Percentiles rank a stretch among this genome's conserved stretches.
These are phyloP conservation scores for Calonectria honghensis DNA, from an alignment of 2,329 filamentous ascomycete species.

Conservation along the genomic window DNA sequence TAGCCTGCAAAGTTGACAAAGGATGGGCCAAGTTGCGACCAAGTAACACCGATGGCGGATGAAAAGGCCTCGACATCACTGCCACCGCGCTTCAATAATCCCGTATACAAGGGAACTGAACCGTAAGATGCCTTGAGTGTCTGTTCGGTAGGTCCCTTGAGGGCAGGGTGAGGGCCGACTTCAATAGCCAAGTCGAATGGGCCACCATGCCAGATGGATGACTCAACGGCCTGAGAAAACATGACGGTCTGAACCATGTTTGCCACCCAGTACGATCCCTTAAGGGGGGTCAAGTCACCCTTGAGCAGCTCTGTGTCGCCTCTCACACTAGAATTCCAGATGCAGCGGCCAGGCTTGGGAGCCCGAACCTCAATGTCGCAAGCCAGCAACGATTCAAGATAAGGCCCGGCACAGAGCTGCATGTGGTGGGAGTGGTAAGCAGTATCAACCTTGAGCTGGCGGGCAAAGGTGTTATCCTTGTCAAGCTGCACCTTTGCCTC, in stretches of 20 bases:
- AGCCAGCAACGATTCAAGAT: slow-evolving; percentile 11
- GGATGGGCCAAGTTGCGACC: slow-evolving; percentile 15
- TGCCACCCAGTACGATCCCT: slow-evolving; percentile 11
- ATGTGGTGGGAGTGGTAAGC: slow-evolving; percentile 23
- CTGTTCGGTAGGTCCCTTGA: slow-evolving; percentile 14
- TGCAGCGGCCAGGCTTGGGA: slow-evolving; percentile 2
- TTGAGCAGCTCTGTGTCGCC: slow-evolving; percentile 12
- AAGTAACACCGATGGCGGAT: slow-evolving; percentile 2
- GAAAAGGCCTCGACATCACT: slow-evolving; percentile 12
- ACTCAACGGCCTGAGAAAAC: slow-evolving; percentile 15
- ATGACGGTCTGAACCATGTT: slow-evolving; percentile 19
- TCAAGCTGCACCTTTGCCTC: slow-evolving; percentile 13
- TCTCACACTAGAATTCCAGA: slow-evolving; percentile 20
- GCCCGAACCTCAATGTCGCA: slow-evolving; percentile 10
- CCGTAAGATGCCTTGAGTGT: slow-evolving; percentile 13
- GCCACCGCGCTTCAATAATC: slow-evolving; percentile 4
- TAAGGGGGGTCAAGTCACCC: not conserved
- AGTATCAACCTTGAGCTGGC: slow-evolving; percentile 14
- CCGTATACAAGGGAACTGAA: not conserved
- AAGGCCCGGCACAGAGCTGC: slow-evolving; percentile 10
- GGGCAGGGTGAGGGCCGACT: slow-evolving; percentile 14
- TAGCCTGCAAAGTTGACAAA: slow-evolving; percentile 16
- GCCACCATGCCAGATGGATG: slow-evolving; percentile 15
- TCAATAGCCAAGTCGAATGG: slow-evolving; percentile 22
- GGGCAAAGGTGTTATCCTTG: slow-evolving; percentile 12